phyloP scores from a whole-genome alignment of 1,284 basidiomycete species.

The Psilocybe mexicana region DNA sequence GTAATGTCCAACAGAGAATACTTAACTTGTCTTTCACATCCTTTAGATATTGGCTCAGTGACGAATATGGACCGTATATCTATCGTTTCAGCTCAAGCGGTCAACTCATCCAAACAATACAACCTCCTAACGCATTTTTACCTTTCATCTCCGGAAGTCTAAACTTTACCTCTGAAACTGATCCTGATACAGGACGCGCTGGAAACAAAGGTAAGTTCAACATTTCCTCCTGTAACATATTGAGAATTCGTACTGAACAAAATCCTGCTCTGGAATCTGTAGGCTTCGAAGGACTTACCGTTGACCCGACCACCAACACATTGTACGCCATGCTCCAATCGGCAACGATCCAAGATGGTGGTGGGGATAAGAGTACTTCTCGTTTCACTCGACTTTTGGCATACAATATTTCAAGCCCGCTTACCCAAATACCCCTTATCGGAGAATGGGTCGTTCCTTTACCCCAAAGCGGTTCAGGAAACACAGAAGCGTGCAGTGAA shows the following conservation, averaged over 20 bases:
- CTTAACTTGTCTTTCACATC: conserved; percentile 4
- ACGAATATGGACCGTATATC: conserved; percentile 72
- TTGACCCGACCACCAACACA: conserved; percentile 47
- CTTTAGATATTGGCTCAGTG: conserved; percentile 57
- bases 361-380: conserved; percentile 46
- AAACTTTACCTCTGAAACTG: conserved; percentile 54
- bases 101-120: conserved; percentile 55
- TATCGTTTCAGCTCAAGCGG: conserved; percentile 48
- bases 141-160: conserved; percentile 44
- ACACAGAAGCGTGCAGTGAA: conserved; percentile 56
- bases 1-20: neutral
- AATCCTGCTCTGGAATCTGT: no score
- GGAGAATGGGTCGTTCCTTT: conserved; percentile 68
- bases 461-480: conserved; percentile 54
- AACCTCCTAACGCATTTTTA: conserved; percentile 57
- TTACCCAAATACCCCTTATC: conserved; percentile 36
- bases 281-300: conserved; percentile 68
- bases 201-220: conserved; percentile 36
- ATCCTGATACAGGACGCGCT: conserved; percentile 52
- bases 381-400: conserved; percentile 59
- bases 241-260: conserved; percentile 37
- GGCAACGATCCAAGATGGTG: conserved; percentile 68
- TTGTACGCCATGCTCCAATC: conserved; percentile 67
- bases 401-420: conserved; percentile 45
- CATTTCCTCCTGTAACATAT: conserved; percentile 58